Percentiles rank a stretch among this genome's conserved stretches.
Conservation (phyloP, 2,329 filamentous ascomycete species). For the Trichoderma sp. region DNA sequence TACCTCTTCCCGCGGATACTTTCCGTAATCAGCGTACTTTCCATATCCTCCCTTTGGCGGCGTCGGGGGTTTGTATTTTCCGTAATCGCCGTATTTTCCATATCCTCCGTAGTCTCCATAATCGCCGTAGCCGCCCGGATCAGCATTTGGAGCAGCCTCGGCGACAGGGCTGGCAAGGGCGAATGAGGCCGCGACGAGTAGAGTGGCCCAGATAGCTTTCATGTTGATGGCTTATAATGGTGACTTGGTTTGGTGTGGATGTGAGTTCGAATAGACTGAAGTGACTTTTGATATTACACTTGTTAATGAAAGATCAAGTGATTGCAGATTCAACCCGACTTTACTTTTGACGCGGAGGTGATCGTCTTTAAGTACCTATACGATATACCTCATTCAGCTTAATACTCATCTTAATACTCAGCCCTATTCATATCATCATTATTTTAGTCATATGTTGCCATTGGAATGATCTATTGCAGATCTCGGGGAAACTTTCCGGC, state of each 20-base stretch:
- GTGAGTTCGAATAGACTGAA: neutral
- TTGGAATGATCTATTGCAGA: neutral
- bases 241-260: neutral
- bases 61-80: conserved; percentile 7
- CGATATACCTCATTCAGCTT: neutral
- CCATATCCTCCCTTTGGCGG: conserved; percentile 9
- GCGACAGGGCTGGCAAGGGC: conserved; percentile 28
- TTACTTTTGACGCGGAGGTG: neutral
- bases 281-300: neutral
- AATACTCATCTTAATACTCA: too few species aligned
- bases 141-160: conserved; percentile 18
- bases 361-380: neutral
- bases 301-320: neutral
- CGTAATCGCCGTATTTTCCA: conserved; percentile 7
- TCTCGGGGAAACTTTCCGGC: neutral
- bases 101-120: conserved; percentile 14
- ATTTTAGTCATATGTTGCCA: neutral
- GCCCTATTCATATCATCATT: neutral
- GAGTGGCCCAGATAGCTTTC: conserved; percentile 30
- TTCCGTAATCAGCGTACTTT: conserved; percentile 2
- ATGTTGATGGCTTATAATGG: conserved; percentile 24
- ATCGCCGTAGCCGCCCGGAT: conserved; percentile 13
- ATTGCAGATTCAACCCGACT: neutral
- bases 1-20: neutral
- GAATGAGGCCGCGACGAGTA: conserved; percentile 28